phyloP scores from a whole-genome alignment of 192 early-diverging fungal species.

The Helicostylum pulchrum region DNA sequence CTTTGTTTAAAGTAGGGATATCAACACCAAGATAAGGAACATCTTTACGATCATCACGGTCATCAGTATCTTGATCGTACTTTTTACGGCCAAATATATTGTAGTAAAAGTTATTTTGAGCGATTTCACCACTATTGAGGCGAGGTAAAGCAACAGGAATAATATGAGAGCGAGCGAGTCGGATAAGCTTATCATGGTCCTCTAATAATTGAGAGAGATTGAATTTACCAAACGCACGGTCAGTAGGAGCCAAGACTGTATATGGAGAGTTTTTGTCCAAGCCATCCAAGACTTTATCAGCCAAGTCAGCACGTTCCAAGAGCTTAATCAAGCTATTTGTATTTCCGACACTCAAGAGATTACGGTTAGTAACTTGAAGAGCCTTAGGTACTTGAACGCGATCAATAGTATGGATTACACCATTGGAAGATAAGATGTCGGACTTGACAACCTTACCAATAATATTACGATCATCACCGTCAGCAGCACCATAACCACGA shows the following conservation, averaged over 20 bases:
- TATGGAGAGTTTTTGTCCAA: slow-evolving; percentile 27
- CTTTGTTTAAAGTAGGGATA: slow-evolving; percentile 19
- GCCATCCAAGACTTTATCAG: slow-evolving; percentile 33
- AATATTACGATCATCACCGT: slow-evolving; percentile 21
- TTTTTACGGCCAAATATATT: neutral
- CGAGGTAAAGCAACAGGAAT: slow-evolving; percentile 42
- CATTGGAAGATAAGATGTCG: slow-evolving; percentile 43
- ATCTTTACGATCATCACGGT: neutral
- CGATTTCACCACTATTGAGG: neutral
- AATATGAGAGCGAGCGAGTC: slow-evolving; percentile 60
- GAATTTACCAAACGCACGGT: slow-evolving; percentile 47
- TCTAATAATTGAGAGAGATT: slow-evolving; percentile 31
- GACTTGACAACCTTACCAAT: slow-evolving; percentile 23
- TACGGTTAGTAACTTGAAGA: slow-evolving; percentile 39
- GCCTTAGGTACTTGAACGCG: slow-evolving; percentile 42
- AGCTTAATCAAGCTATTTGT: slow-evolving; percentile 38
- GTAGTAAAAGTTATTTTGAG: neutral
- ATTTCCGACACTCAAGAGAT: slow-evolving; percentile 41
- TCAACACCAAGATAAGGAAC: slow-evolving; percentile 16
- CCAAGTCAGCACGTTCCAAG: slow-evolving; percentile 40
- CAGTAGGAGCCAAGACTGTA: slow-evolving; percentile 51
- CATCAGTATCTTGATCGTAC: neutral
- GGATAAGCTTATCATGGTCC: slow-evolving; percentile 43
- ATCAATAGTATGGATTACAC: slow-evolving; percentile 48
- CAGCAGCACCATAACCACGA: slow-evolving; percentile 18